These are phyloP conservation scores for Clarireedia sp. DNA, from an alignment of 2,329 filamentous ascomycete species.

Conservation along the genomic window DNA sequence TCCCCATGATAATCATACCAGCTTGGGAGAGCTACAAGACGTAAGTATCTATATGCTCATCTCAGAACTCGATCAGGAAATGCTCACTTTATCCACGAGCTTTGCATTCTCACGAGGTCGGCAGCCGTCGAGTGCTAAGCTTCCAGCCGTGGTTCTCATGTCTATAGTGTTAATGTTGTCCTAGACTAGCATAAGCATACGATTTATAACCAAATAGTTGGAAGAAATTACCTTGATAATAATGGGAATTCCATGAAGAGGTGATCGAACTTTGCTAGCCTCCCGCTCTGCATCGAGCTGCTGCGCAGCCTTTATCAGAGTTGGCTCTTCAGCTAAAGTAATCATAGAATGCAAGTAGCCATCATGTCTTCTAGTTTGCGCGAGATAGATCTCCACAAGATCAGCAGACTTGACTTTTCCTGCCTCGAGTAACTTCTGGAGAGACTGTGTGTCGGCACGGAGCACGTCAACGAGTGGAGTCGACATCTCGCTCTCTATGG, in stretches of 20 bases:
- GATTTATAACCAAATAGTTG: not conserved
- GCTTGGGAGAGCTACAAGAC: conserved; percentile 6
- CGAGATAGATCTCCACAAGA: not conserved
- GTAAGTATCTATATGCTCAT: too few relatives aligned
- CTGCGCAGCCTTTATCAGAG: not conserved
- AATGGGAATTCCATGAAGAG: conserved; percentile 67
- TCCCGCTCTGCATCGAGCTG: conserved; percentile 47
- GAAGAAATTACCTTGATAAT: conserved; percentile 52
- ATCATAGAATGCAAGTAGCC: conserved; percentile 10
- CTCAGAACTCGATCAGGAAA: not conserved
- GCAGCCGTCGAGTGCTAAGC: conserved; percentile 55
- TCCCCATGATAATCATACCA: conserved; percentile 15
- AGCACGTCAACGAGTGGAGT: not conserved
- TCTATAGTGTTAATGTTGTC: conserved; percentile 45
- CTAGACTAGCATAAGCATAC: not conserved
- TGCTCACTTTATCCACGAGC: conserved; percentile 7
- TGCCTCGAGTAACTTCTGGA: not conserved
- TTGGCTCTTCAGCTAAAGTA: not conserved
- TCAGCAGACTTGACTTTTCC: not conserved
- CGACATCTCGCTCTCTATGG: not conserved
- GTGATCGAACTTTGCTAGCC: conserved; percentile 46
- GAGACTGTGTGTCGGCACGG: not conserved
- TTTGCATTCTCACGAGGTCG: conserved; percentile 11
- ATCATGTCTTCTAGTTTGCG: conserved; percentile 1
- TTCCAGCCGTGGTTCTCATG: conserved; percentile 65